phyloP scores from a whole-genome alignment of 139 green algal genomes.

The Chlamydomonas sp. region DNA sequence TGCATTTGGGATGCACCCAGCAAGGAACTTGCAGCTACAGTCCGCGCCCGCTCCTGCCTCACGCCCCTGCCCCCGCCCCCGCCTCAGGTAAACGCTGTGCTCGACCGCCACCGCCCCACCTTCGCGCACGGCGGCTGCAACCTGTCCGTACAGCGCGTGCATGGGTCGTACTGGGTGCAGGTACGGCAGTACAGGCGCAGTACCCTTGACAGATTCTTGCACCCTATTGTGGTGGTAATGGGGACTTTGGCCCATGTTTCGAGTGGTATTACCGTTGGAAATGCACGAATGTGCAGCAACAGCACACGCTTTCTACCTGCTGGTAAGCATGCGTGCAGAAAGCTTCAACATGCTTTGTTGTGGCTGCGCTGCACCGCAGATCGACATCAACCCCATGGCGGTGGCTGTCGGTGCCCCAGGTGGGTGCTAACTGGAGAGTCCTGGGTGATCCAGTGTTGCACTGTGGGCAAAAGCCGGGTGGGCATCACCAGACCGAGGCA shows the following conservation, averaged over 20 bases:
- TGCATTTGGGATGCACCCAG: no score
- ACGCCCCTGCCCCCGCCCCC: no score
- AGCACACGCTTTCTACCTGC: neutral
- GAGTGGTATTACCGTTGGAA: neutral
- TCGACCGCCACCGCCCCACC: neutral
- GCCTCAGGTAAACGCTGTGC: neutral
- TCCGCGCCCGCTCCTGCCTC: no score
- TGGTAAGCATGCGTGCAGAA: neutral
- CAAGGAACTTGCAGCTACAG: no score
- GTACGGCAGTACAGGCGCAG: neutral
- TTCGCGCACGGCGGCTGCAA: neutral
- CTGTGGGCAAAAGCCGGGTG: no score
- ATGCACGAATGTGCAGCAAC: no score
- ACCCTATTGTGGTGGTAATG: neutral
- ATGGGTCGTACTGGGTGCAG: conserved; percentile 11
- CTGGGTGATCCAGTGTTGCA: no score
- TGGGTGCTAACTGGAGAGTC: neutral
- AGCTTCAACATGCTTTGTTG: neutral
- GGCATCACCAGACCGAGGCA: no score
- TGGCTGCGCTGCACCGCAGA: neutral
- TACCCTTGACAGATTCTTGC: no score
- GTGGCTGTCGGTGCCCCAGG: conserved; percentile 22
- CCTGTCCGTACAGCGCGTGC: neutral
- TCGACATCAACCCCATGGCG: conserved; percentile 6
- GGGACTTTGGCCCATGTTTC: neutral